Evolutionary conservation across 495 filamentous ascomycete genomes (phyloP).

Genomic region (Talaromyces proteolyticus): DNA sequence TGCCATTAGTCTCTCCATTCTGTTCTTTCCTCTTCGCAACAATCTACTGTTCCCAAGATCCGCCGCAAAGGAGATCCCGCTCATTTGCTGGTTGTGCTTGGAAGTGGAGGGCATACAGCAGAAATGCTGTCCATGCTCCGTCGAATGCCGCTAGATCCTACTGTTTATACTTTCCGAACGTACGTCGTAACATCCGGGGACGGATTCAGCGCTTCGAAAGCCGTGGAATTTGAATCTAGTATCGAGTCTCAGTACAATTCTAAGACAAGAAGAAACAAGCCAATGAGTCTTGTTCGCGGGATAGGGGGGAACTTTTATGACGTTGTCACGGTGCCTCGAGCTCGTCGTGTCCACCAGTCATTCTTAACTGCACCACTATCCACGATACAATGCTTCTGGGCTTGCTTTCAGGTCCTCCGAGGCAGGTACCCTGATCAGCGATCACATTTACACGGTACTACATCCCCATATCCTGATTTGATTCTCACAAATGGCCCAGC

Average conservation of each 20-base stretch:
- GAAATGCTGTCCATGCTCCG: constrained; percentile 84
- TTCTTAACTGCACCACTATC: constrained; percentile 60
- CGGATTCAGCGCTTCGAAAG: constrained; percentile 61
- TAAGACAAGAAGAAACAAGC: neutral
- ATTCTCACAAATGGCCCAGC: constrained; percentile 88
- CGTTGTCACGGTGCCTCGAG: constrained; percentile 60
- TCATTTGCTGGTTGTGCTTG: constrained; percentile 78
- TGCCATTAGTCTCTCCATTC: constrained; percentile 2
- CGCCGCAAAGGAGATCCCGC: constrained; percentile 32
- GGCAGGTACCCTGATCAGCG: constrained; percentile 26
- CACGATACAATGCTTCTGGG: constrained; percentile 51
- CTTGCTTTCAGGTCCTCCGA: constrained; percentile 36
- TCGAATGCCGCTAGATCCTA: constrained; percentile 33
- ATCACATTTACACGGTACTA: constrained; percentile 11
- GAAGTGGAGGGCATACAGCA: constrained; percentile 88
- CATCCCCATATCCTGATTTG: constrained; percentile 54
- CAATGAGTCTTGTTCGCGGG: neutral
- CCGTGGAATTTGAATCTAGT: constrained; percentile 53
- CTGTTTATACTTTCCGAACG: constrained; percentile 61
- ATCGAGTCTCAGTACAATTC: constrained; percentile 8
- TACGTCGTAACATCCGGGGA: constrained; percentile 80
- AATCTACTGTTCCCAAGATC: constrained; percentile 22
- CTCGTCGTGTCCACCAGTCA: constrained; percentile 72
- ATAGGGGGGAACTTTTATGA: constrained; percentile 30
- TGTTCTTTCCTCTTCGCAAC: constrained; percentile 24